Evolutionary conservation across 2,329 filamentous ascomycete species (phyloP).

Genomic region (Aspergillus puulaauensis): DNA sequence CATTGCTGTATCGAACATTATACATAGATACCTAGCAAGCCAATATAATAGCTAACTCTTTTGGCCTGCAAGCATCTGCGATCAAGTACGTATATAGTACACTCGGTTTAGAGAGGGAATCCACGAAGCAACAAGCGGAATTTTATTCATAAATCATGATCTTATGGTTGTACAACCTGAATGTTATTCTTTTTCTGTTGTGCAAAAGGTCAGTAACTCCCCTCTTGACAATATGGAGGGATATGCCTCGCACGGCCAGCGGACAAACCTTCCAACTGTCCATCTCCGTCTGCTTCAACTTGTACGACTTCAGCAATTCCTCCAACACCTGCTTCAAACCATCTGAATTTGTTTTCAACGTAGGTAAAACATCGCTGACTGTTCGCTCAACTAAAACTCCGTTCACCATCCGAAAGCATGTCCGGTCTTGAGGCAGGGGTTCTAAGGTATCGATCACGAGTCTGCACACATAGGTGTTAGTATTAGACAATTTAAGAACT

Average conservation of each 20-base stretch:
- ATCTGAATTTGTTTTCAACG: conserved; percentile 89
- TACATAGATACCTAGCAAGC: not conserved
- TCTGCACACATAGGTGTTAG: conserved; percentile 48
- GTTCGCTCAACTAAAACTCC: conserved; percentile 93
- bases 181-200: conserved; percentile 51
- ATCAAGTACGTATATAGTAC: conserved; percentile 3
- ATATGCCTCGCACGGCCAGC: not conserved
- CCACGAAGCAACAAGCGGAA: not conserved
- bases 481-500: conserved; percentile 11
- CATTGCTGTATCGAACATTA: not conserved
- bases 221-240: no score
- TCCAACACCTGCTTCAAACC: conserved; percentile 92
- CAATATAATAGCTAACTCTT: not conserved
- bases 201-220: conserved; percentile 3
- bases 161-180: conserved; percentile 48
- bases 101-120: not conserved
- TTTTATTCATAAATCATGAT: conserved; percentile 1
- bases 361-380: conserved; percentile 86
- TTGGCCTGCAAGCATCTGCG: not conserved
- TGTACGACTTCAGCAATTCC: conserved; percentile 95
- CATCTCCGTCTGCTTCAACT: conserved; percentile 88
- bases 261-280: conserved; percentile 92
- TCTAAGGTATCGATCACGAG: conserved; percentile 90
- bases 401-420: conserved; percentile 99
- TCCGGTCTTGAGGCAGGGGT: conserved; percentile 79